phyloP scores from a whole-genome alignment of 176 grass and related monocot species.

The Neostapfia colusana region DNA sequence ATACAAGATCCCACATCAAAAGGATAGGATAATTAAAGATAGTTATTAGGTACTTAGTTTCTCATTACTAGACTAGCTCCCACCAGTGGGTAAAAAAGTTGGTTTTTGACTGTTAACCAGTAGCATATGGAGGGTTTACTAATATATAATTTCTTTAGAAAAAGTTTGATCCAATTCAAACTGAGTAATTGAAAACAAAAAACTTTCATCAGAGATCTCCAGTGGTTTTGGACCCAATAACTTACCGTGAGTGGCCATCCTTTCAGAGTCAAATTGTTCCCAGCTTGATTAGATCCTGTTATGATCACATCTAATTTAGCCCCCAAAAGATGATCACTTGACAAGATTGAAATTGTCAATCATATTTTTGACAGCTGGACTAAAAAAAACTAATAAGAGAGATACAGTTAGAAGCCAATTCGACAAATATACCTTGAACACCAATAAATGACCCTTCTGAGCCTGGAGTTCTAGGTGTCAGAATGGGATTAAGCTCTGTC shows the following conservation, averaged over 20 bases:
- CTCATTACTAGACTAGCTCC: background rate
- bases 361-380: constrained; percentile 10
- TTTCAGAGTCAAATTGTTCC: constrained; percentile 96
- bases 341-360: constrained; percentile 22
- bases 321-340: constrained; percentile 1
- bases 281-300: constrained; percentile 89
- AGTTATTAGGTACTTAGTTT: background rate
- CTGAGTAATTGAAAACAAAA: background rate
- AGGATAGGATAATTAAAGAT: no score
- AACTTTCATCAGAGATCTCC: background rate
- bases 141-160: background rate
- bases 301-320: constrained; percentile 37
- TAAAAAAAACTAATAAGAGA: constrained; percentile 3
- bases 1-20: background rate
- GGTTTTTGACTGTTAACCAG: background rate
- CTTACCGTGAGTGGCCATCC: constrained; percentile 98
- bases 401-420: constrained; percentile 21
- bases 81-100: background rate
- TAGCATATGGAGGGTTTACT: background rate
- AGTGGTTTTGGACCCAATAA: constrained; percentile 15
- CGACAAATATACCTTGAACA: constrained; percentile 64
- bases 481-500: constrained; percentile 82
- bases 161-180: constrained; percentile 21
- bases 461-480: constrained; percentile 71
- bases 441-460: constrained; percentile 87